These are phyloP conservation scores for Hemisphaericaspora nanyangensis DNA, from an alignment of 805 yeast genomes.

Conservation along the genomic window DNA sequence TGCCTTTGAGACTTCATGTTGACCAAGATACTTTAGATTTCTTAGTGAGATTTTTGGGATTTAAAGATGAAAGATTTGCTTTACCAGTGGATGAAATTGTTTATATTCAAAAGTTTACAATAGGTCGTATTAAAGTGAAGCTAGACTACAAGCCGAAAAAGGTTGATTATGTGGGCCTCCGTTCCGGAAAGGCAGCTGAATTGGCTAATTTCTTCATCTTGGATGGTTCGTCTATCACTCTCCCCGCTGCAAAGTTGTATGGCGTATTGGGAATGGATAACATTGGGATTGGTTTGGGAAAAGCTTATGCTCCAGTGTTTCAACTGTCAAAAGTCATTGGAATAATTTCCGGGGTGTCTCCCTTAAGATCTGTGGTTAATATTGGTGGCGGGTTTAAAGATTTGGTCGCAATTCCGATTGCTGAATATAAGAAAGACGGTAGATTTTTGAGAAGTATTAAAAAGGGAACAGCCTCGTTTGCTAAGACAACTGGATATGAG, in stretches of 20 bases:
- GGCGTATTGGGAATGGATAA: slow-evolving; percentile 76
- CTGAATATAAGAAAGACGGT: slow-evolving; percentile 73
- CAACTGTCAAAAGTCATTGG: slow-evolving; percentile 76
- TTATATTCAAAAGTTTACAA: slow-evolving; percentile 64
- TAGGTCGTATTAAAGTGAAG: slow-evolving; percentile 57
- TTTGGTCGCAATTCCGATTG: slow-evolving; percentile 66
- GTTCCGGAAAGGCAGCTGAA: slow-evolving; percentile 84
- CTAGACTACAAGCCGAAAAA: slow-evolving; percentile 92
- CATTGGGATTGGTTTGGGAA: slow-evolving; percentile 52
- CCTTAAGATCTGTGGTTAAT: slow-evolving; percentile 71
- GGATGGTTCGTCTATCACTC: slow-evolving; percentile 74
- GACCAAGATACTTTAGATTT: slow-evolving; percentile 95
- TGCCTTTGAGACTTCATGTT: slow-evolving; percentile 79
- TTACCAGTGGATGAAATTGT: slow-evolving; percentile 62
- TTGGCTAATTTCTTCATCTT: slow-evolving; percentile 83
- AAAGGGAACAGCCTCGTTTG: slow-evolving; percentile 70
- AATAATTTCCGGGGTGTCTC: slow-evolving; percentile 78
- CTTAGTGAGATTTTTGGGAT: slow-evolving; percentile 72
- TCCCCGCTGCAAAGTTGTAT: slow-evolving; percentile 59
- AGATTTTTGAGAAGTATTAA: slow-evolving; percentile 64
- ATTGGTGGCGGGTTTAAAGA: slow-evolving; percentile 77
- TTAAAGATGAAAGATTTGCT: slow-evolving; percentile 66
- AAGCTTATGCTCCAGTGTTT: slow-evolving; percentile 87
- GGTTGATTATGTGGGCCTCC: slow-evolving; percentile 76
- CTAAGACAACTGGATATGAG: slow-evolving; percentile 77